Percentiles rank a stretch among this genome's conserved stretches.
Evolutionary conservation across 2,329 filamentous ascomycete genomes (phyloP).

Genomic region (Stachybotrys chartarum): DNA sequence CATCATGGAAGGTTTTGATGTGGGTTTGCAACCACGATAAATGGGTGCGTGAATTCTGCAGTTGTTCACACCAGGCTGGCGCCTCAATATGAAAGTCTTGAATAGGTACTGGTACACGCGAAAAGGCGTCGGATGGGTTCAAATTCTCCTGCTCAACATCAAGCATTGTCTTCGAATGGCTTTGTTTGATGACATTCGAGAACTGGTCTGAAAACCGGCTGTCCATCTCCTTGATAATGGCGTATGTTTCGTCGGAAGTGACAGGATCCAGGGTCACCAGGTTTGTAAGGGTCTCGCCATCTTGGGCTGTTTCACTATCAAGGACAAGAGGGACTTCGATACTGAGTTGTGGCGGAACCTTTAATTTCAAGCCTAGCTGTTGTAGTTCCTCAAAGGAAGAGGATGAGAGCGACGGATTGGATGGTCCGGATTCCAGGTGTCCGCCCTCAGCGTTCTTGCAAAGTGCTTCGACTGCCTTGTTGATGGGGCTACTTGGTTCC

Average conservation of each 20-base stretch:
- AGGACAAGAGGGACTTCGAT: conserved; percentile 12
- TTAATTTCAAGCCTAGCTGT: neutral
- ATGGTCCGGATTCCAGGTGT: conserved; percentile 12
- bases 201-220: conserved; percentile 16
- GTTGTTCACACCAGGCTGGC: conserved; percentile 13
- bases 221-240: neutral
- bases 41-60: neutral
- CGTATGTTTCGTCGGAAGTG: neutral
- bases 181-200: conserved; percentile 10
- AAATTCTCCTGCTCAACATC: conserved; percentile 20
- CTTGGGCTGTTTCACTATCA: neutral
- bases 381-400: neutral
- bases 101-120: conserved; percentile 19
- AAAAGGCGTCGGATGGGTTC: conserved; percentile 13
- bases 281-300: neutral
- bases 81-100: conserved; percentile 12
- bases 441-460: conserved; percentile 5
- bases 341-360: conserved; percentile 1
- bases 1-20: neutral
- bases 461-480: conserved; percentile 1
- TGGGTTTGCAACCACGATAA: neutral
- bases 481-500: conserved; percentile 19
- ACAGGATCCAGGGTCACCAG: no score
- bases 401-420: neutral
- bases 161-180: conserved; percentile 4